Conservation (phyloP, 139 green algal genomes). For the Chlorella sp. region DNA sequence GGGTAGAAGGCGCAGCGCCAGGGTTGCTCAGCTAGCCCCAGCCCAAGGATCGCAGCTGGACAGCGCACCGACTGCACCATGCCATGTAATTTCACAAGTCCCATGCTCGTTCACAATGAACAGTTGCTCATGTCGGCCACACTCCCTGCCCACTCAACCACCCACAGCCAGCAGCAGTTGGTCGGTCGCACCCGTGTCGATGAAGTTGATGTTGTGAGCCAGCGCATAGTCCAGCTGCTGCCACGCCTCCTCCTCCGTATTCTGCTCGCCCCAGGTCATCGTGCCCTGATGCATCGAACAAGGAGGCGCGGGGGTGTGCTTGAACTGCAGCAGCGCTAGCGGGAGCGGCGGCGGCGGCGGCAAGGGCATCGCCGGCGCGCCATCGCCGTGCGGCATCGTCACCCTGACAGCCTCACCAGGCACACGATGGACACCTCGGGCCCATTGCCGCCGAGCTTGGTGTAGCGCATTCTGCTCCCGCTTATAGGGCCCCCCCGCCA, state of each 20-base stretch:
- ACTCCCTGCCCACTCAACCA: no score
- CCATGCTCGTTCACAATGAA: no score
- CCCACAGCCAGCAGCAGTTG: no score
- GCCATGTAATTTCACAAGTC: no score
- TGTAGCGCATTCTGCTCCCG: constrained; percentile 34
- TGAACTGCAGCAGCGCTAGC: neutral
- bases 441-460: constrained; percentile 59
- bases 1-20: neutral
- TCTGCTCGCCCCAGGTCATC: constrained; percentile 91
- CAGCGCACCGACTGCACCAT: no score
- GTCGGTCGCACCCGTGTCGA: constrained; percentile 76
- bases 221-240: constrained; percentile 66
- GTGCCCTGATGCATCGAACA: no score
- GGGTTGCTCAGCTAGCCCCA: no score
- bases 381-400: neutral
- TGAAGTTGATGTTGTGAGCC: constrained; percentile 83
- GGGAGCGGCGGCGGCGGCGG: neutral
- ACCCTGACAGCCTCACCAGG: constrained; percentile 62
- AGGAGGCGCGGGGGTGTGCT: no score
- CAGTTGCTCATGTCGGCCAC: neutral
- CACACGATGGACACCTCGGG: constrained; percentile 74
- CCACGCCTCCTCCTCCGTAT: constrained; percentile 65
- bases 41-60: no score
- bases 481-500: neutral
- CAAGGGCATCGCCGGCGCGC: neutral